These are phyloP conservation scores for Alternaria hordeiaustralica DNA, from an alignment of 2,329 filamentous ascomycete species.

Conservation along the genomic window DNA sequence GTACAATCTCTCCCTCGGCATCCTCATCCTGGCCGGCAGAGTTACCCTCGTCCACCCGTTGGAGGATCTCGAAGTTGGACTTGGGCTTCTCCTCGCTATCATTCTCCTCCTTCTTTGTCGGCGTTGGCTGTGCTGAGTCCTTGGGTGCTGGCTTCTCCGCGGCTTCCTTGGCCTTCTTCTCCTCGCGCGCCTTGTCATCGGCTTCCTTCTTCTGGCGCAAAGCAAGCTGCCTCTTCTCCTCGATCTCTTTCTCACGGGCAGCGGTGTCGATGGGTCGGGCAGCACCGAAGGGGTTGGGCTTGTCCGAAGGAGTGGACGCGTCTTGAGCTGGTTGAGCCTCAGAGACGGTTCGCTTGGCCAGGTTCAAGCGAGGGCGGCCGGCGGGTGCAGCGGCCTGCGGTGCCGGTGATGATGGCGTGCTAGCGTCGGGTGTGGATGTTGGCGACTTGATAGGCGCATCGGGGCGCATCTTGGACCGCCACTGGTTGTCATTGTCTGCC, in stretches of 20 bases:
- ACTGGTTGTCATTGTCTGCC: slow-evolving; percentile 90
- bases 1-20: slow-evolving; percentile 59
- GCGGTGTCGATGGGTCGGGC: slow-evolving; percentile 94
- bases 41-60: slow-evolving; percentile 49
- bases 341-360: slow-evolving; percentile 88
- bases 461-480: slow-evolving; percentile 91
- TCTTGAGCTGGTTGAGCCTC: slow-evolving; percentile 65
- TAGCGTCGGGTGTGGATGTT: slow-evolving; percentile 73
- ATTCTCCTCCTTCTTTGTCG: slow-evolving; percentile 46
- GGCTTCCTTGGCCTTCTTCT: slow-evolving; percentile 62
- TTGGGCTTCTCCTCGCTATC: slow-evolving; percentile 53
- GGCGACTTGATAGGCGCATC: slow-evolving; percentile 69
- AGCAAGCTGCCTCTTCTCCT: slow-evolving; percentile 80
- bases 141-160: slow-evolving; percentile 64
- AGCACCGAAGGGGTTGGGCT: slow-evolving; percentile 91
- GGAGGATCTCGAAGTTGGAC: slow-evolving; percentile 63
- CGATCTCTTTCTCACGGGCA: slow-evolving; percentile 84
- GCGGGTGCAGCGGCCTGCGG: slow-evolving; percentile 65
- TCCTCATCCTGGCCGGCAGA: slow-evolving; percentile 53
- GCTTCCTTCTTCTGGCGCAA: slow-evolving; percentile 84
- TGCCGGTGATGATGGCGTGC: slow-evolving; percentile 76
- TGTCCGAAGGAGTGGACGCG: slow-evolving; percentile 62
- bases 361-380: slow-evolving; percentile 80
- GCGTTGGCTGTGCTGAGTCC: slow-evolving; percentile 51
- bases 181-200: slow-evolving; percentile 83